phyloP scores from a whole-genome alignment of 2,329 filamentous ascomycete species.

The Scedosporium boydii region DNA sequence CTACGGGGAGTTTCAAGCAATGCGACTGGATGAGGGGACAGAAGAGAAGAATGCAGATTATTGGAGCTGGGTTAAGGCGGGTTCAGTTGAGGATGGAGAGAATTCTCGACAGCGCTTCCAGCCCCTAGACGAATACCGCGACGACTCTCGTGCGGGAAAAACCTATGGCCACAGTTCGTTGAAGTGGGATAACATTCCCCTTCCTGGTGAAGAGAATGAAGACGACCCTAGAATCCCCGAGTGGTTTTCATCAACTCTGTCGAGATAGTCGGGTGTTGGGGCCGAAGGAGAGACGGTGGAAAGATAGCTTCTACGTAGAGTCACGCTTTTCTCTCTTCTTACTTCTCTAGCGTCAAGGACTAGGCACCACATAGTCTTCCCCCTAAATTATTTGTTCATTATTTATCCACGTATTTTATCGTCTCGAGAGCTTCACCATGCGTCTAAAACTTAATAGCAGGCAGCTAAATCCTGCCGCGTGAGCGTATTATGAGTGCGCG shows the following conservation, averaged over 20 bases:
- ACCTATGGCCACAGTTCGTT: not conserved
- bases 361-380: no score
- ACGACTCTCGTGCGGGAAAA: not conserved
- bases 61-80: constrained; percentile 12
- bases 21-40: constrained; percentile 10
- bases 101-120: not conserved
- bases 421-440: no score
- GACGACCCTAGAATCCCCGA: not conserved
- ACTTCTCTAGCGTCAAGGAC: no score
- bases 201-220: not conserved
- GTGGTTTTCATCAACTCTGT: not conserved
- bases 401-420: no score
- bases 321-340: no score
- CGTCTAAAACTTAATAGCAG: no score
- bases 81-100: not conserved
- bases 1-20: constrained; percentile 29
- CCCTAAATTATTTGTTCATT: no score
- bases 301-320: no score
- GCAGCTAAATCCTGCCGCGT: no score
- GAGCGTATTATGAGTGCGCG: no score
- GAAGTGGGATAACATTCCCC: not conserved
- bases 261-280: not conserved
- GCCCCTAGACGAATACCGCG: constrained; percentile 1
- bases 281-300: no score
- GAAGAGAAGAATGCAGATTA: constrained; percentile 3